Evolutionary conservation across 2,329 filamentous ascomycete genomes (phyloP).

Genomic region (Cylindrodendrum hubeiense): DNA sequence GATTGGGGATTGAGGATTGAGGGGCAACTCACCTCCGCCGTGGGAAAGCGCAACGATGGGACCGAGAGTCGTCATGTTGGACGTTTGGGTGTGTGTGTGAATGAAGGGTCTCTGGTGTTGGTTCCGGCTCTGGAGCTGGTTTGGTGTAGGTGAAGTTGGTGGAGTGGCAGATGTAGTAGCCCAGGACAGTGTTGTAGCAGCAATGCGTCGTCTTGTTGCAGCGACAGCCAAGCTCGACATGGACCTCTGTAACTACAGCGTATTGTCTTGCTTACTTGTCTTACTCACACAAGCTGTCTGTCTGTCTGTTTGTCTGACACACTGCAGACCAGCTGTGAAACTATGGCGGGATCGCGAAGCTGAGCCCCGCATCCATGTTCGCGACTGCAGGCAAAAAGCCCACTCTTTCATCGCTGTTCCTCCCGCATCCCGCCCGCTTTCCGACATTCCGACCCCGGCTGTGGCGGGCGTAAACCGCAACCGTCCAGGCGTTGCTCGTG

Average conservation of each 20-base stretch:
- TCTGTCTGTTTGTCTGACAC: not conserved
- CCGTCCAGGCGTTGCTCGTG: too few species aligned
- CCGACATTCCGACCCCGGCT: slow-evolving; percentile 26
- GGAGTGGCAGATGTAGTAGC: not conserved
- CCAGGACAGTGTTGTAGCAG: slow-evolving; percentile 2
- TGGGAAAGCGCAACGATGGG: slow-evolving; percentile 64
- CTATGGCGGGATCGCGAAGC: slow-evolving; percentile 3
- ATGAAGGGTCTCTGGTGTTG: slow-evolving; percentile 5
- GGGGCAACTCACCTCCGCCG: slow-evolving; percentile 56
- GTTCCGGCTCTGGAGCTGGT: not conserved
- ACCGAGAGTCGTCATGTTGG: slow-evolving; percentile 54
- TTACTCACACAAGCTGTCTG: not conserved
- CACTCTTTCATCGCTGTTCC: not conserved
- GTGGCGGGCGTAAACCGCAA: too few species aligned
- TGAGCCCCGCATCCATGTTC: not conserved
- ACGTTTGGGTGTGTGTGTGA: slow-evolving; percentile 11
- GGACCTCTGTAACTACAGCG: not conserved
- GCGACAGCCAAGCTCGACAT: slow-evolving; percentile 30
- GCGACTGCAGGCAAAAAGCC: too few species aligned
- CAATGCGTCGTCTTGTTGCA: slow-evolving; percentile 20
- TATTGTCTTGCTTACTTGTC: not conserved
- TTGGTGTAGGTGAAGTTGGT: not conserved
- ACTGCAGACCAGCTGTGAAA: not conserved
- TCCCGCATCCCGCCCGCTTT: not conserved
- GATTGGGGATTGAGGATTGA: not conserved